These are phyloP conservation scores for Picea abies DNA, from an alignment of 83 land plant genomes.

Conservation along the genomic window DNA sequence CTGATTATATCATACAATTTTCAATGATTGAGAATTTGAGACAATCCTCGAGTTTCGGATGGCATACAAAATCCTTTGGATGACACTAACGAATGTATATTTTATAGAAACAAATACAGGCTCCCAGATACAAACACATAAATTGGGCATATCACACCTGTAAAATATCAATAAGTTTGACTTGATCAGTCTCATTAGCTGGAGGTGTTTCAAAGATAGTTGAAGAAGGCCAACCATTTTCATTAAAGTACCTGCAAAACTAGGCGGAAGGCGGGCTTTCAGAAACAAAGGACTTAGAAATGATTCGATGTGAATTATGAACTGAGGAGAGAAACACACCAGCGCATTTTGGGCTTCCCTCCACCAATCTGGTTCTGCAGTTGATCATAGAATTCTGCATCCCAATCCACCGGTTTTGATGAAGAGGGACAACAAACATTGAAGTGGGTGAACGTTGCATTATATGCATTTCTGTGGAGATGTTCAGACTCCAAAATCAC, in stretches of 20 bases:
- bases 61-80: no score
- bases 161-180: slow-evolving; percentile 69
- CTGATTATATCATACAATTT: no score
- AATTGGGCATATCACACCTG: slow-evolving; percentile 52
- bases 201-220: slow-evolving; percentile 63
- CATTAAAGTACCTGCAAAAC: slow-evolving; percentile 80
- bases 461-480: slow-evolving; percentile 96
- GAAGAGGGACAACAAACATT: slow-evolving; percentile 69
- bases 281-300: not conserved
- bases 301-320: not conserved
- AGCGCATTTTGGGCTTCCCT: slow-evolving; percentile 99
- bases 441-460: slow-evolving; percentile 88
- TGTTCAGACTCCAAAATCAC: slow-evolving; percentile 98
- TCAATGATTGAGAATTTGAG: no score
- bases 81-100: no score
- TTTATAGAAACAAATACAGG: no score
- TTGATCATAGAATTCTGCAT: slow-evolving; percentile 82
- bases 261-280: not conserved
- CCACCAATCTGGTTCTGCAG: slow-evolving; percentile 95
- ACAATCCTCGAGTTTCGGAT: no score
- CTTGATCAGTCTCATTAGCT: slow-evolving; percentile 62
- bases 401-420: slow-evolving; percentile 63
- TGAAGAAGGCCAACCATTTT: slow-evolving; percentile 95
- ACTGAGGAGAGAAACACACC: slow-evolving; percentile 35
- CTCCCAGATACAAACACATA: no score